A percentile compares a stretch with the other conserved stretches of the same genome.
phyloP scores from a whole-genome alignment of 805 yeast genomes.

The Brettanomyces bruxellensis region DNA sequence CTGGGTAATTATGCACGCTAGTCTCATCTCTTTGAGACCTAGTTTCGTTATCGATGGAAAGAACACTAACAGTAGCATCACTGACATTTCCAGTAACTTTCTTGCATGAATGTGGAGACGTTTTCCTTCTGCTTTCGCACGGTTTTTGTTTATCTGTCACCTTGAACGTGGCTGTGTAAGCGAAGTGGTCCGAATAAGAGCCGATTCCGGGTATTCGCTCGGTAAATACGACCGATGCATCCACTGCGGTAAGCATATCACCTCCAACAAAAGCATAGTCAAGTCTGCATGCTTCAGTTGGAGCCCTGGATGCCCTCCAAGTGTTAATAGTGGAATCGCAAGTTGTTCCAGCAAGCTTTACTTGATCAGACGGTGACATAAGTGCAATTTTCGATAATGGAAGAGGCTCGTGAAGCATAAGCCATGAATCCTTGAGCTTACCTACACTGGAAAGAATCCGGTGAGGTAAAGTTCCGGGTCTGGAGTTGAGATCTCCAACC shows the following conservation, averaged over 20 bases:
- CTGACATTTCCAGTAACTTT: not conserved
- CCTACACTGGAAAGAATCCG: constrained; percentile 63
- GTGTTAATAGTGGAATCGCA: constrained; percentile 85
- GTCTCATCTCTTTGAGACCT: constrained; percentile 7
- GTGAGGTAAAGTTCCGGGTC: constrained; percentile 80
- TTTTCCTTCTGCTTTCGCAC: not conserved
- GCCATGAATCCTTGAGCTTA: constrained; percentile 77
- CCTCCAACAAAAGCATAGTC: constrained; percentile 83
- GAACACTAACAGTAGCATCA: not conserved
- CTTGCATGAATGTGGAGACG: not conserved
- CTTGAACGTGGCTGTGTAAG: constrained; percentile 41
- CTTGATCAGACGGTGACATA: constrained; percentile 52
- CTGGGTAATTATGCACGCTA: too few species aligned
- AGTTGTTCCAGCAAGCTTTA: constrained; percentile 70
- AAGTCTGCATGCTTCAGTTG: constrained; percentile 73
- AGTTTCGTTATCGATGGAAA: not conserved
- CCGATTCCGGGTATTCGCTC: constrained; percentile 60
- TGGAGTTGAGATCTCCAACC: constrained; percentile 89
- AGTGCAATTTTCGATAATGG: constrained; percentile 32
- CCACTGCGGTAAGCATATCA: constrained; percentile 37
- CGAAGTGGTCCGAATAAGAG: constrained; percentile 91
- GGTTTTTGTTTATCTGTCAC: not conserved
- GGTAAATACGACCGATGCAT: constrained; percentile 68
- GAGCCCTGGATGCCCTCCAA: constrained; percentile 55
- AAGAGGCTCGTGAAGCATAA: constrained; percentile 44